Evolutionary conservation across 306 rosid species (phyloP).

Genomic region (Quercus bicolor): DNA sequence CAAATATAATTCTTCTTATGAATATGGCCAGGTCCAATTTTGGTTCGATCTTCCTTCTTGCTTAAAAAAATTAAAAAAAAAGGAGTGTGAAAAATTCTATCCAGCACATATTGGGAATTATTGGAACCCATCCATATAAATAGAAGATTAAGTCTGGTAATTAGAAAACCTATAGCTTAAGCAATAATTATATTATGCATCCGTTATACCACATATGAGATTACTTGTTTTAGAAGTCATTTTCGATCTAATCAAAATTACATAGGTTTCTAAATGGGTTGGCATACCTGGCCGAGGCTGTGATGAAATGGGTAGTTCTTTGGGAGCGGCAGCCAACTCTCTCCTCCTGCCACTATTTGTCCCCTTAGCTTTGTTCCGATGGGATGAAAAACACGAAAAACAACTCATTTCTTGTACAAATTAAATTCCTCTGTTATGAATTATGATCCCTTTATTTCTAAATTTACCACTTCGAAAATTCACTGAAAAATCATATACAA

Average conservation of each 20-base stretch:
- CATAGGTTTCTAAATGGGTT: too few relatives aligned
- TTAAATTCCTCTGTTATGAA: background rate
- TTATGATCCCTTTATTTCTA: background rate
- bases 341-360: constrained; percentile 24
- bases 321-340: constrained; percentile 12
- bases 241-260: too few relatives aligned
- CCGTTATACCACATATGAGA: too few relatives aligned
- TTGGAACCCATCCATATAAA: too few relatives aligned
- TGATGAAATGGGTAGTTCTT: constrained; percentile 19
- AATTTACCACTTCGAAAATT: constrained; percentile 8
- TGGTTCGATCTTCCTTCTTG: background rate
- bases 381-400: constrained; percentile 71
- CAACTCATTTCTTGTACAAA: constrained; percentile 59
- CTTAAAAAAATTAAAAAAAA: too few relatives aligned
- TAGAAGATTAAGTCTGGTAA: background rate
- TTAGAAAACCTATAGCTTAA: background rate
- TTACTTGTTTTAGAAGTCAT: background rate
- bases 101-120: too few relatives aligned
- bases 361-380: constrained; percentile 48
- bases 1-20: background rate
- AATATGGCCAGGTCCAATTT: background rate
- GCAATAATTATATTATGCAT: background rate
- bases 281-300: constrained; percentile 38
- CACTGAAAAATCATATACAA: background rate
- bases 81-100: too few relatives aligned